Evolutionary conservation across 1,284 basidiomycete genomes (phyloP), one percentile per base, ranked within the genome.

Genomic region (Entoloma clypeatum): DNA sequence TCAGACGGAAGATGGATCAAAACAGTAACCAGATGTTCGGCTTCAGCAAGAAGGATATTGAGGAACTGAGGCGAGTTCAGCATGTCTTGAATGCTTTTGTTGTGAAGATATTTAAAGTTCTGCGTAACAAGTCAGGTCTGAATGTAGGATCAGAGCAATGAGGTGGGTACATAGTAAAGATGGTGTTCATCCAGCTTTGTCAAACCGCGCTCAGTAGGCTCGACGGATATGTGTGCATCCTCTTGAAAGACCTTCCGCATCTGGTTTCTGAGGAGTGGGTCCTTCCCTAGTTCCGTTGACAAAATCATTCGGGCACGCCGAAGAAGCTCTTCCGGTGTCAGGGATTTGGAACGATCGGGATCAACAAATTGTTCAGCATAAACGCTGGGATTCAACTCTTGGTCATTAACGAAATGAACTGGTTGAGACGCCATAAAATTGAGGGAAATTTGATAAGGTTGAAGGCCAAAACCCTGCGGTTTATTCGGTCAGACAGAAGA

Each of bases 31-130:
- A 98, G 73, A 36, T 86, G 82, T 46, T 97, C 90, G 9, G 82
- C 69, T 63, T 99, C 96, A 1, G 96, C 96, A 32, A 81, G 77
- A 7, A 99, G 77, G 51, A 99, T 96, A 52, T 92, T 83, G 22
- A 99, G 70, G 66, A 95, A 96, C 56, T 95, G 92, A 6, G 87
- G 70, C 0, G 72, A 74, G 48, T 81, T 74, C 31, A 81, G 58
- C 74, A 97, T 83, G 5, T 80, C 74, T n/a, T 62, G 61, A 22
- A 92, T 75, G 7, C 81, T 85, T 61, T 98, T 99, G 53, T 85
- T 75, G 28, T 77, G 69, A 27, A 99, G 72, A 67, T 97, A 99
- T 72, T 99, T 99, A 79, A 99, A 99, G 53, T 83, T 83, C 92
- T 96, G 52, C 5, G 40, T 27, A 54, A 45, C 31, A 35, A 22